Percentiles rank a stretch among this genome's conserved stretches.
Conservation (phyloP, 1,284 basidiomycete species). For the Ganoderma leucocontextum region DNA sequence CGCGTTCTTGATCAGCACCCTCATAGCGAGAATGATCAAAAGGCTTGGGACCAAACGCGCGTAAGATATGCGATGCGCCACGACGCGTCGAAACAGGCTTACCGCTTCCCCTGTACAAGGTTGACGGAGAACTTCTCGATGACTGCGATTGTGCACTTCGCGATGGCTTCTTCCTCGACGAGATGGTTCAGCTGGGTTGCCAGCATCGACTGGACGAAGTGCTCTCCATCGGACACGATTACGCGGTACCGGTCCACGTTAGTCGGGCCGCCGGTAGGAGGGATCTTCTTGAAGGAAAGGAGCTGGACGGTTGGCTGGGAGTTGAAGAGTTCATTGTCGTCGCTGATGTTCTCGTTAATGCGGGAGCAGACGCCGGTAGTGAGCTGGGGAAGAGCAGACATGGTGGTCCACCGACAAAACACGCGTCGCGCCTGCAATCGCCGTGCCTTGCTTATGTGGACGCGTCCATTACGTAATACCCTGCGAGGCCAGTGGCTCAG, state of each 20-base stretch:
- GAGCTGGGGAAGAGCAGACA: slow-evolving; percentile 50
- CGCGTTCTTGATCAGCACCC: slow-evolving; percentile 57
- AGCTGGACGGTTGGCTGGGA: slow-evolving; percentile 79
- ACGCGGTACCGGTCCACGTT: slow-evolving; percentile 70
- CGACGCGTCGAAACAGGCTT: slow-evolving; percentile 38
- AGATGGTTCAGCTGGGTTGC: slow-evolving; percentile 90
- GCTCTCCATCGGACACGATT: slow-evolving; percentile 82
- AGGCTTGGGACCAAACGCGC: slow-evolving; percentile 58
- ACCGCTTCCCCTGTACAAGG: slow-evolving; percentile 86
- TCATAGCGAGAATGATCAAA: slow-evolving; percentile 85
- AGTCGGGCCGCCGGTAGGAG: slow-evolving; percentile 50
- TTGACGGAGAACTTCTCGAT: slow-evolving; percentile 87
- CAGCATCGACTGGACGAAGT: slow-evolving; percentile 94
- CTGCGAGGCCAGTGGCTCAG: no score
- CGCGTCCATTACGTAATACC: slow-evolving; percentile 28
- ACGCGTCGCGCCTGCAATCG: slow-evolving; percentile 29
- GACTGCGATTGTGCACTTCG: slow-evolving; percentile 78
- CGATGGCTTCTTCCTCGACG: slow-evolving; percentile 74
- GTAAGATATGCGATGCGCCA: slow-evolving; percentile 7
- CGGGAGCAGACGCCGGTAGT: slow-evolving; percentile 63
- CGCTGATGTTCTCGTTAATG: slow-evolving; percentile 55
- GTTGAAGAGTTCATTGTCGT: slow-evolving; percentile 60
- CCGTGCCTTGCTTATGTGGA: slow-evolving; percentile 33
- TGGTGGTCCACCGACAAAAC: slow-evolving; percentile 28
- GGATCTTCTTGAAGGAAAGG: slow-evolving; percentile 84